phyloP scores from a whole-genome alignment of 2,329 filamentous ascomycete genomes.

The Rutstroemia sydowiana region DNA sequence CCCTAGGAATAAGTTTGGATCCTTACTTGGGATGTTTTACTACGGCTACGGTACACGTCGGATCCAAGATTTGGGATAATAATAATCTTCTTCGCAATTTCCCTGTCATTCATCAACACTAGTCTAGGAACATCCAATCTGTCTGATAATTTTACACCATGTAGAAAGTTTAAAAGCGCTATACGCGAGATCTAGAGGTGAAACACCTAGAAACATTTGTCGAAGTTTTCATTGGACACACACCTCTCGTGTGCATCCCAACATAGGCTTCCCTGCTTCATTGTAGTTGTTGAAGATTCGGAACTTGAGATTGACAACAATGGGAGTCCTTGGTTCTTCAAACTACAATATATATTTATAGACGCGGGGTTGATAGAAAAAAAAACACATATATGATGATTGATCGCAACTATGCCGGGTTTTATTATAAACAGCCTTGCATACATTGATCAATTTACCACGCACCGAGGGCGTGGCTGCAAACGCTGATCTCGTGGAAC shows the following conservation, averaged over 20 bases:
- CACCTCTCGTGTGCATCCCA: background rate
- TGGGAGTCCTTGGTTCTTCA: background rate
- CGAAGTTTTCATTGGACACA: background rate
- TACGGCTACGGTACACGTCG: background rate
- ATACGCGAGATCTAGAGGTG: background rate
- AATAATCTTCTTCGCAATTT: background rate
- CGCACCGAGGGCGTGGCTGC: constrained; percentile 6
- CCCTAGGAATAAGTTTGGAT: no score
- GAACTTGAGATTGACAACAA: background rate
- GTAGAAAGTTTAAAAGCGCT: background rate
- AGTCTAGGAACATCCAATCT: background rate
- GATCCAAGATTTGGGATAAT: background rate
- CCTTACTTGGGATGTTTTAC: no score
- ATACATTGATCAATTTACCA: constrained; percentile 7
- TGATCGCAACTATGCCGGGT: background rate
- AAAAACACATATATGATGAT: background rate
- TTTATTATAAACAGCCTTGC: constrained; percentile 6
- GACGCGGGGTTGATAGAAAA: background rate
- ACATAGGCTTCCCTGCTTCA: background rate
- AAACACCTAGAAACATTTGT: background rate
- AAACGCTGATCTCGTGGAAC: constrained; percentile 11
- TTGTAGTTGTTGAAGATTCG: background rate
- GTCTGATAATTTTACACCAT: background rate
- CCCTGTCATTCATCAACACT: background rate
- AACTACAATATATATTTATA: background rate